Evolutionary conservation across 2,329 filamentous ascomycete species (phyloP), one percentile per base, ranked within the genome.

Genomic region (Pseudogymnoascus pannorum): DNA sequence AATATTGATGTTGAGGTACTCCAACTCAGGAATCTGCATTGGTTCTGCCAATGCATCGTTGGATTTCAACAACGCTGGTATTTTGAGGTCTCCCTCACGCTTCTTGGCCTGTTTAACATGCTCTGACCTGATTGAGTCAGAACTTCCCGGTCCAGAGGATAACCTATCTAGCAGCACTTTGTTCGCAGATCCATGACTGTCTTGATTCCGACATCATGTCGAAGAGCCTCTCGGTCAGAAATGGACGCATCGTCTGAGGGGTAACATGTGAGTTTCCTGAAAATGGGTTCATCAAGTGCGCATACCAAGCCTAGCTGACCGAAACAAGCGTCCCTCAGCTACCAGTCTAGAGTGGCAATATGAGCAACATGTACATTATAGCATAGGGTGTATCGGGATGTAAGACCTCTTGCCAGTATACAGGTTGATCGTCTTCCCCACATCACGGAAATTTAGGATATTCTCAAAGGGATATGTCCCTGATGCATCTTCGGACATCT

Each of bases 171-270:
- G n/a, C 3, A 11, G 63, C 79, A 90, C 85, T 87, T 85, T 64
- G 91, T 90, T 61, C 92, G 83, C 9, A 96, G 77, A 75, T 96
- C 92, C 63, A 96, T 81, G 40, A 96, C 82, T 2, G 86, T 90
- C 66, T 80, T 83, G 65, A 96, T 82, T 20, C 82, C 79, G 66
- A 87, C 80, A 31, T 84, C 79, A 6, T 85, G 74, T 8, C 77
- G 73, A 9, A 96, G 78, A 31, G 77, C 75, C 33, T 77, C 71
- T 61, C 83, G 82, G 73, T 96, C 92, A 35, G 77, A 71, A 18
- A 78, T 69, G 0, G 88, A 87, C 35, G 90, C 89, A 72, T 91
- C 85, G 69, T 96, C 91, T 80, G 73, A 71, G 71, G 71, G 64
- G 59, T 59, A 51, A 18, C 2, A 14, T 59, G 8, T 42, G 35